Evolutionary conservation across 2,329 filamentous ascomycete genomes (phyloP).

Genomic region (Penicillium rolfsii): DNA sequence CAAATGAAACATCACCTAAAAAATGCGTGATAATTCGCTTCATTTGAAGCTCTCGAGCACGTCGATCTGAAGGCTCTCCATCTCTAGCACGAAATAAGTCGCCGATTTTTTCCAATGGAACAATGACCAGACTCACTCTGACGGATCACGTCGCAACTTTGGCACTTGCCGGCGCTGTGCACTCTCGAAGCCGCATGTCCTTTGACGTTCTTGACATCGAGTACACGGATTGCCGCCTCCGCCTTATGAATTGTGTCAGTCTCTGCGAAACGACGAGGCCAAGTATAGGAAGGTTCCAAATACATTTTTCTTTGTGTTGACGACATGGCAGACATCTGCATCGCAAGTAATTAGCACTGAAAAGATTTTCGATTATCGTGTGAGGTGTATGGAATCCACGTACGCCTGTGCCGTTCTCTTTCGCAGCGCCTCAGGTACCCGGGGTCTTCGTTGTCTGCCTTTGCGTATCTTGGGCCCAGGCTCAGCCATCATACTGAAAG

Average conservation of each 20-base stretch:
- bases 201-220: not conserved
- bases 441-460: not conserved
- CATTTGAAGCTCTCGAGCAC: not conserved
- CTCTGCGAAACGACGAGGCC: not conserved
- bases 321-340: not conserved
- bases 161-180: not conserved
- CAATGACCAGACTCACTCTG: not conserved
- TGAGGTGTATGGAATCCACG: not conserved
- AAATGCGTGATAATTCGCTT: not conserved
- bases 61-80: not conserved
- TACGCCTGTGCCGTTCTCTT: conserved; percentile 1
- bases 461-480: not conserved
- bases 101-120: not conserved
- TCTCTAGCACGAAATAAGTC: not conserved
- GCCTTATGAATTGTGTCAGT: not conserved
- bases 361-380: not conserved
- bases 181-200: not conserved
- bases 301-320: not conserved
- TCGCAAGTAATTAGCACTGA: not conserved
- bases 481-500: not conserved
- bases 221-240: not conserved
- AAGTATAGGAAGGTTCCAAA: not conserved
- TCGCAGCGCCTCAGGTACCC: not conserved
- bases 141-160: not conserved
- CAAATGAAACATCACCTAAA: not conserved